Conservation (phyloP, 805 yeast species). For the Yarrowia yakushimensis region DNA sequence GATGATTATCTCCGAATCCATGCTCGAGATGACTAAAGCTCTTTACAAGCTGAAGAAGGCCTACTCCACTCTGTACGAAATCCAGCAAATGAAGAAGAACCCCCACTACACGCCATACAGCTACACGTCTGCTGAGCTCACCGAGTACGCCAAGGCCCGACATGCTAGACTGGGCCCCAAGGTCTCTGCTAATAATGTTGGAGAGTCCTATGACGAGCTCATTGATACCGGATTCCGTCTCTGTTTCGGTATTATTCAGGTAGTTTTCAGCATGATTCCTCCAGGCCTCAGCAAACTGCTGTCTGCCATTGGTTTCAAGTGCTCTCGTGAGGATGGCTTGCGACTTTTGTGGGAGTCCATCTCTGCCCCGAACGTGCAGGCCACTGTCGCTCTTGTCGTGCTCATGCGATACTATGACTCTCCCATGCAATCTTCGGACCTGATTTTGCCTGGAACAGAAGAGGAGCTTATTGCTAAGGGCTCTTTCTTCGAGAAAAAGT, state of each 20-base stretch:
- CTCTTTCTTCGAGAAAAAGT: background rate
- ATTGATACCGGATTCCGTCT: conserved; percentile 85
- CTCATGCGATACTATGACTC: conserved; percentile 89
- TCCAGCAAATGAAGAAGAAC: conserved; percentile 43
- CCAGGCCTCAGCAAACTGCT: conserved; percentile 86
- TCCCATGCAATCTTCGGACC: conserved; percentile 89
- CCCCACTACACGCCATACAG: conserved; percentile 2
- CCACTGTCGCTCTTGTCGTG: conserved; percentile 83
- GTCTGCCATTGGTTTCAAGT: conserved; percentile 87
- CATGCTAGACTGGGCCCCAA: conserved; percentile 16
- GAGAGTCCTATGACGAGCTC: conserved; percentile 69
- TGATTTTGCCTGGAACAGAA: conserved; percentile 45
- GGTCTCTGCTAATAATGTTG: conserved; percentile 17
- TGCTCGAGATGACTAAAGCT: conserved; percentile 89
- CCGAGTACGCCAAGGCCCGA: conserved; percentile 22
- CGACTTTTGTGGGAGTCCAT: conserved; percentile 86
- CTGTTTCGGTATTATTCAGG: conserved; percentile 89
- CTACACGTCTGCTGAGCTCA: conserved; percentile 11
- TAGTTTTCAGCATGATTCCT: conserved; percentile 88
- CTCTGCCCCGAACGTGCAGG: conserved; percentile 80
- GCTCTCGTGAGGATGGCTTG: conserved; percentile 82
- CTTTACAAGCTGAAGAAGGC: conserved; percentile 81
- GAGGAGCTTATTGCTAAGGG: conserved; percentile 30
- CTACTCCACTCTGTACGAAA: conserved; percentile 78
- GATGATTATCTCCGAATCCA: conserved; percentile 81